phyloP scores from a whole-genome alignment of 75 land plant species.

The Cryptomeria japonica region DNA sequence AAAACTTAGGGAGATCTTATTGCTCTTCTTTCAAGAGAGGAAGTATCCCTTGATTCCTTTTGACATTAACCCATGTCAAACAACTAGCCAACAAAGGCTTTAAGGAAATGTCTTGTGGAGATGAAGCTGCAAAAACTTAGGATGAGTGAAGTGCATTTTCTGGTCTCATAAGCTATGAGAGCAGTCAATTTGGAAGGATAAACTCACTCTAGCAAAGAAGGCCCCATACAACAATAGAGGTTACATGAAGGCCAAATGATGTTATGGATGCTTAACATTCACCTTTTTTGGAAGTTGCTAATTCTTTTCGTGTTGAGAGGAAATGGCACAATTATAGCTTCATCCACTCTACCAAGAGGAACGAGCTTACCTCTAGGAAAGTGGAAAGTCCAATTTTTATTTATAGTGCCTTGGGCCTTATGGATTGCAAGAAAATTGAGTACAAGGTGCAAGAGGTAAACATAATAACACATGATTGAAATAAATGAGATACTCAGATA shows the following conservation, averaged over 20 bases:
- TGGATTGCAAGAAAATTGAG: not conserved
- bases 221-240: not conserved
- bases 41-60: no score
- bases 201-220: not conserved
- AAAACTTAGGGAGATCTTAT: no score
- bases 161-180: not conserved
- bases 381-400: not conserved
- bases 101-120: no score
- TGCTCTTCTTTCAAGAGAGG: no score
- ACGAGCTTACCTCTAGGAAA: not conserved
- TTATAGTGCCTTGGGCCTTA: not conserved
- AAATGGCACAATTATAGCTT: not conserved
- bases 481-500: no score
- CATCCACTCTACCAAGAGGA: not conserved
- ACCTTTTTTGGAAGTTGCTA: not conserved
- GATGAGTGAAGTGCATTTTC: no score
- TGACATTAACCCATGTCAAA: no score
- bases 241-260: not conserved
- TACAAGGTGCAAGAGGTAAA: not conserved
- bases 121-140: no score
- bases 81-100: no score
- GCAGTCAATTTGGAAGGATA: not conserved
- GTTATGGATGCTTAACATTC: not conserved
- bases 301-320: not conserved
- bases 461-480: no score